Evolutionary conservation across 2,329 filamentous ascomycete species (phyloP).

Genomic region (Fragosphaeria purpurea): DNA sequence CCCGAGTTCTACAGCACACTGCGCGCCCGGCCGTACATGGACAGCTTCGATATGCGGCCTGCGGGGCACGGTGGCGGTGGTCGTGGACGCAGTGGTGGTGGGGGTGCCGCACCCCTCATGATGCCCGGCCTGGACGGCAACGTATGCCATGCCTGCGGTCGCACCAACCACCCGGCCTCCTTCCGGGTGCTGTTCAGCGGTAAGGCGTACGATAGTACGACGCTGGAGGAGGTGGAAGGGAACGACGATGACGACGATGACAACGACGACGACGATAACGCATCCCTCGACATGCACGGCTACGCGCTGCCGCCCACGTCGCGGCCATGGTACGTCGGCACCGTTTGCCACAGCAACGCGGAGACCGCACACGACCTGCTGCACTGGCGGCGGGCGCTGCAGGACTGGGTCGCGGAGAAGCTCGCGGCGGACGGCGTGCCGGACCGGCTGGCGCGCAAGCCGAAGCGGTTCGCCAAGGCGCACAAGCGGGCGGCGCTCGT

Average conservation of each 20-base stretch:
- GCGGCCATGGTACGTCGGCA: constrained; percentile 32
- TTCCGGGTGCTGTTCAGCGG: constrained; percentile 54
- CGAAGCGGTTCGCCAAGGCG: constrained; percentile 49
- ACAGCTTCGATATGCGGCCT: constrained; percentile 33
- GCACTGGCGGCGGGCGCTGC: constrained; percentile 69
- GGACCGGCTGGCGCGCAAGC: constrained; percentile 30
- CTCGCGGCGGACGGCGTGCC: constrained; percentile 50
- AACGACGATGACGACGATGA: constrained; percentile 22
- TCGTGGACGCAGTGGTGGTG: not conserved
- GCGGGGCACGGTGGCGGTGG: constrained; percentile 8
- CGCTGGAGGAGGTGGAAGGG: constrained; percentile 52
- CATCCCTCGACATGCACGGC: constrained; percentile 28
- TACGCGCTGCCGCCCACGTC: constrained; percentile 24
- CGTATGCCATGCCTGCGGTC: constrained; percentile 62
- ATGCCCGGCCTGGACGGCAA: constrained; percentile 19
- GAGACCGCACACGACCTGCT: constrained; percentile 59
- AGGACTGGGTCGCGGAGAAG: constrained; percentile 57
- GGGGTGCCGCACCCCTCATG: not conserved
- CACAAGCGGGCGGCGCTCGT: constrained; percentile 51
- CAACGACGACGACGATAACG: constrained; percentile 24
- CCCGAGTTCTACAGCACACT: constrained; percentile 55
- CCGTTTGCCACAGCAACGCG: constrained; percentile 40
- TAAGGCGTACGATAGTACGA: constrained; percentile 53
- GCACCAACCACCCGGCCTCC: constrained; percentile 56
- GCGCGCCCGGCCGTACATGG: constrained; percentile 53